A percentile compares a stretch with the other conserved stretches of the same genome.
These are phyloP conservation scores for Mycena vitilis DNA, from an alignment of 768 basidiomycete species.

Conservation along the genomic window DNA sequence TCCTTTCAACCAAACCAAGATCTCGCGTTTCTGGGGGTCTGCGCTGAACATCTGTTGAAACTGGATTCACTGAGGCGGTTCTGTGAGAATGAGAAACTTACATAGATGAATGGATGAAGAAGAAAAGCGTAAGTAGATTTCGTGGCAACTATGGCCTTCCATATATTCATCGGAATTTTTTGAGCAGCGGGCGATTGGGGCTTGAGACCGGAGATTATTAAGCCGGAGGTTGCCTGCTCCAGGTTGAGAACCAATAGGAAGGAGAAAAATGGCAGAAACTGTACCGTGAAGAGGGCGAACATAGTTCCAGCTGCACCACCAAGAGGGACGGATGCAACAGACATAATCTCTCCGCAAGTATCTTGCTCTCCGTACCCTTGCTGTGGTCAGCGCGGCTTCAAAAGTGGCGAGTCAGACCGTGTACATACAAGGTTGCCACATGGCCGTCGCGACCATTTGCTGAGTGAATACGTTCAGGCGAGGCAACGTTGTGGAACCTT, in stretches of 20 bases:
- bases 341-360: conserved; percentile 13
- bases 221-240: conserved; percentile 8
- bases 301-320: conserved; percentile 6
- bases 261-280: not conserved
- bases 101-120: conserved; percentile 11
- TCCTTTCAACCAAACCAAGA: conserved; percentile 8
- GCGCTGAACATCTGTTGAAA: conserved; percentile 10
- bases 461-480: conserved; percentile 9
- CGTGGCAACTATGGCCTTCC: conserved; percentile 12
- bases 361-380: conserved; percentile 10
- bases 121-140: conserved; percentile 13
- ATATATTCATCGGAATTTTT: not conserved
- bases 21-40: conserved; percentile 5
- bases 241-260: not conserved
- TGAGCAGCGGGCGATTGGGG: conserved; percentile 6
- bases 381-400: not conserved
- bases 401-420: not conserved
- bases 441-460: conserved; percentile 1
- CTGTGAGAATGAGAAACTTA: not conserved
- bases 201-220: conserved; percentile 5
- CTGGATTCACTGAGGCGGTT: not conserved
- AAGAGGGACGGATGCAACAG: conserved; percentile 7
- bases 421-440: conserved; percentile 17
- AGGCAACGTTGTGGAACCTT: conserved; percentile 5
- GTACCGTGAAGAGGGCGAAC: conserved; percentile 12